Conservation (phyloP, 1,284 basidiomycete genomes). For the Ustilago nuda region DNA sequence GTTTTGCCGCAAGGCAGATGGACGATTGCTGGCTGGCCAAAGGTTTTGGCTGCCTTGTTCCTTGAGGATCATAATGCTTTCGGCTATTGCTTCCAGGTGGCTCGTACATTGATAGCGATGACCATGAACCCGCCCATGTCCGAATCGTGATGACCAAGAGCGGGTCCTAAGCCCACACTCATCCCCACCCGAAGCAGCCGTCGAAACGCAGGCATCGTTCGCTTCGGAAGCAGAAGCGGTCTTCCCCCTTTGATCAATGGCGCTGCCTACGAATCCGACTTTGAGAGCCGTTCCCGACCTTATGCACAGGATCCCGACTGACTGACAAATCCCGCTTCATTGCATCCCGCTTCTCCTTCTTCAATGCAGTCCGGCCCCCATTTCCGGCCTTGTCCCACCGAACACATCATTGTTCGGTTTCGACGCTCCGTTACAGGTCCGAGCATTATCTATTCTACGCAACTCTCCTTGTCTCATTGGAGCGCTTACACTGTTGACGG, state of each 20-base stretch:
- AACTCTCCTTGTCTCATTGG: not conserved
- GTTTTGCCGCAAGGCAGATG: not conserved
- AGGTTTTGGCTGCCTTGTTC: not conserved
- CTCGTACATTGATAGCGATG: not conserved
- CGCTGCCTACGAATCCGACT: not conserved
- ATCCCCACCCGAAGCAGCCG: not conserved
- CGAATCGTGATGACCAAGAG: not conserved
- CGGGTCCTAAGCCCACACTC: not conserved
- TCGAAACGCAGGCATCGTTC: not conserved
- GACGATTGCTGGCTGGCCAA: not conserved
- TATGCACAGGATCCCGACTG: constrained; percentile 24
- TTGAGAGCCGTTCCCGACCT: constrained; percentile 1
- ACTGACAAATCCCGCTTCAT: constrained; percentile 25
- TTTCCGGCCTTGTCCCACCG: constrained; percentile 20
- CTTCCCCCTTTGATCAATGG: not conserved
- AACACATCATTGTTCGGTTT: constrained; percentile 25
- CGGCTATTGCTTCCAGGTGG: not conserved
- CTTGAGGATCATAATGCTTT: not conserved
- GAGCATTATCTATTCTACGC: constrained; percentile 9
- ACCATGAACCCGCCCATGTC: constrained; percentile 3
- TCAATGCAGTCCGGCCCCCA: constrained; percentile 20
- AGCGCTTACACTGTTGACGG: not conserved
- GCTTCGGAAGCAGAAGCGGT: not conserved
- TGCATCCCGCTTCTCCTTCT: constrained; percentile 13
- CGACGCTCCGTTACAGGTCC: not conserved